Evolutionary conservation across 306 rosid genomes (phyloP).

Genomic region (Lathyrus aphaca): DNA sequence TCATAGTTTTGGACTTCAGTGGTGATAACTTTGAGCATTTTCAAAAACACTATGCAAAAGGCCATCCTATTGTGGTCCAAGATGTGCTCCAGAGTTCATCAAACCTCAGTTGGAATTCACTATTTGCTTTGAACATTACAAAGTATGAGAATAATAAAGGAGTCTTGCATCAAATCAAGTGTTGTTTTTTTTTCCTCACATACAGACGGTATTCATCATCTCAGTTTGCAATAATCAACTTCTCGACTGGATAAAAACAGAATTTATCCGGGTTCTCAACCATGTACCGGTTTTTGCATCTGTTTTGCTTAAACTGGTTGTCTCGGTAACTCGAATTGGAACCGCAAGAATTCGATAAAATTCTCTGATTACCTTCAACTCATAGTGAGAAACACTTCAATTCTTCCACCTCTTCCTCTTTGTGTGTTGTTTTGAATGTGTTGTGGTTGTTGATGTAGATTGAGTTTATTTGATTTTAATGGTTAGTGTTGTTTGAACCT

Average conservation of each 20-base stretch:
- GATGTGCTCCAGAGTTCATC: slow-evolving; percentile 61
- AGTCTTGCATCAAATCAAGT: slow-evolving; percentile 60
- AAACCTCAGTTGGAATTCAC: slow-evolving; percentile 81
- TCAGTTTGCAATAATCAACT: slow-evolving; percentile 97
- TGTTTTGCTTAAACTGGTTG: slow-evolving; percentile 55
- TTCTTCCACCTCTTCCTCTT: too few relatives aligned
- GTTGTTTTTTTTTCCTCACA: slow-evolving; percentile 76
- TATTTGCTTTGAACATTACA: too few relatives aligned
- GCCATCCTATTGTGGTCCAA: slow-evolving; percentile 87
- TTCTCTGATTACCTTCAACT: too few relatives aligned
- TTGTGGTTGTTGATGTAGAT: too few relatives aligned
- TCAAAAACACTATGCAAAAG: slow-evolving; percentile 94
- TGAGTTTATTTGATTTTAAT: too few relatives aligned
- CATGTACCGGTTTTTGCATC: slow-evolving; percentile 79
- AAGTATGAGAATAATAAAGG: too few relatives aligned
- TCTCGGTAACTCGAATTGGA: too few relatives aligned
- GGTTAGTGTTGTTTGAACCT: too few relatives aligned
- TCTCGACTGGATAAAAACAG: slow-evolving; percentile 91
- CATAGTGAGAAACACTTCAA: too few relatives aligned
- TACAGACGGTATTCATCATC: slow-evolving; percentile 91
- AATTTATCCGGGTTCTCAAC: slow-evolving; percentile 86
- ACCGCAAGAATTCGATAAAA: too few relatives aligned
- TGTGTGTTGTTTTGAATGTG: too few relatives aligned
- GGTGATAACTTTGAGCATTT: slow-evolving; percentile 85
- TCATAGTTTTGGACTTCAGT: slow-evolving; percentile 60